Base-by-base conservation (phyloP, 139 green algal species). In the Chlamydomonas sphaeroides region DNA sequence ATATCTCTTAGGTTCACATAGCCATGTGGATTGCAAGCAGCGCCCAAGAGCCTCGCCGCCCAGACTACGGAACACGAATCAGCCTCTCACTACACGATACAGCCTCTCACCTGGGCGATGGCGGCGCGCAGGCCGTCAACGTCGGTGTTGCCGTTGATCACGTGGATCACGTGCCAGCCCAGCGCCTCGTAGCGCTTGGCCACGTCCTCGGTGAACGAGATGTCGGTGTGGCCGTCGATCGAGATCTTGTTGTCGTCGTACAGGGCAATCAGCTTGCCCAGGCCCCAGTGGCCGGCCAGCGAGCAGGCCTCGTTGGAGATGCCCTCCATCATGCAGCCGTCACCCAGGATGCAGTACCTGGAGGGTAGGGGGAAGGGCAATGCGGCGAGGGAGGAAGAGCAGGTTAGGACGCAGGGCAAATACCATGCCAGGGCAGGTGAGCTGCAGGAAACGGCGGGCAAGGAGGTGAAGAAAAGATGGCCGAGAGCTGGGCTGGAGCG, bases 171-270 rank as follows among this genome's bases (percentile, higher is more conserved):
- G 82, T 98, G 95, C 95, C 95, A 98, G 90, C 94, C 94, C 48
- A 96, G 87, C 4, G 96, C 93, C 86, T 98, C 96, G 88, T 95
- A 99, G 76, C 97, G 94, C 35, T 92, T 93, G 65, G 59, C 85
- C 28, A 99, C 97, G 83, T 99, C 96, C 93, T 99, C 97, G 36
- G 97, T 99, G 96, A 99, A 99, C 51, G 95, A 97, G 92, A 99
- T 98, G 72, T 98, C 94, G 26, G 97, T 98, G 94, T 98, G 90
- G 73, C 97, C 97, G 80, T 99, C 97, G 76, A 99, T 99, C 88
- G 97, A 98, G 91, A 99, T 99, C 66, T 96, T 92, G 97, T 99
- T 99, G 95, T 99, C 96, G 84, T 99, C 97, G 90, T 99, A 99
- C 78, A 99, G 91, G 25, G 90, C 93, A 89, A 99, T 99, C 28